These are phyloP conservation scores for Quercus ilex DNA, from an alignment of 306 rosid genomes.

Conservation along the genomic window DNA sequence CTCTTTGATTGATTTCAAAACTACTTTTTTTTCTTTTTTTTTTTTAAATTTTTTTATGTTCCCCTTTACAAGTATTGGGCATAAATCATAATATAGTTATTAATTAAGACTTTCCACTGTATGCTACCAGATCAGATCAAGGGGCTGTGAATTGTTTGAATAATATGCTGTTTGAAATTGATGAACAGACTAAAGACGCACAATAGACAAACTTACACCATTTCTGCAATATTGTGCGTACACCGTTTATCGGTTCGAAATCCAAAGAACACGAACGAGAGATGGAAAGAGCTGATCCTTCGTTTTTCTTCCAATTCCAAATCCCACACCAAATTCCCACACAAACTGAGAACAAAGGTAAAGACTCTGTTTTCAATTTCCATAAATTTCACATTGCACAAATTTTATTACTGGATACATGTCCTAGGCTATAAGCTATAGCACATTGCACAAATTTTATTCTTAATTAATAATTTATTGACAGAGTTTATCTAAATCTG, in stretches of 20 bases:
- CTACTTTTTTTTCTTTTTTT: too few species aligned
- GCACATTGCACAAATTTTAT: neutral
- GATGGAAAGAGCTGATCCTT: conserved; percentile 1
- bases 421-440: neutral
- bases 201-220: neutral
- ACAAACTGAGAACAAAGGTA: neutral
- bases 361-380: neutral
- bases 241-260: neutral
- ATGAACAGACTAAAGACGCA: too few species aligned
- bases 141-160: too few species aligned
- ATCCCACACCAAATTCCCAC: conserved; percentile 4
- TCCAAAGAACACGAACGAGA: neutral
- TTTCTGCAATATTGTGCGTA: neutral
- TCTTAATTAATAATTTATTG: neutral
- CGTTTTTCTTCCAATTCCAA: neutral
- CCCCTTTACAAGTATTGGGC: too few species aligned
- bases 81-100: too few species aligned
- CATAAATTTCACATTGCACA: neutral
- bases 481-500: neutral
- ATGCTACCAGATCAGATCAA: too few species aligned
- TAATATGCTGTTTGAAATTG: too few species aligned
- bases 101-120: too few species aligned
- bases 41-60: too few species aligned
- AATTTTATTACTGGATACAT: too few species aligned
- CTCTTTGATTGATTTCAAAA: too few species aligned